Percentiles rank a stretch among this genome's conserved stretches.
Evolutionary conservation across 2,329 filamentous ascomycete species (phyloP).

Genomic region (Akanthomyces muscarius): DNA sequence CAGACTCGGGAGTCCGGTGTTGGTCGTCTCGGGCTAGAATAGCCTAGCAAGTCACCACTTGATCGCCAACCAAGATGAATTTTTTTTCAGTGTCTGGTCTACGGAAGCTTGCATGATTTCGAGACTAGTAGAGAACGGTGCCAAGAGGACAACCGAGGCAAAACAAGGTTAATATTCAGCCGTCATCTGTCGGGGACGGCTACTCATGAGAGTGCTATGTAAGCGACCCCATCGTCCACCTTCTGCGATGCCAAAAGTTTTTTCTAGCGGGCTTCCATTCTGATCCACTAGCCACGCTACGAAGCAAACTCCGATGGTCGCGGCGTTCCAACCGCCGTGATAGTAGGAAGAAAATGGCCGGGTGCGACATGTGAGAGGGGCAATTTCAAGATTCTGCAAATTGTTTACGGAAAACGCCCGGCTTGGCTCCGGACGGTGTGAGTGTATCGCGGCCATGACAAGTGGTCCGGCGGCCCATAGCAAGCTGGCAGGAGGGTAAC

Average conservation of each 20-base stretch:
- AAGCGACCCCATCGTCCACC: background rate
- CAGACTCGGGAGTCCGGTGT: background rate
- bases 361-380: background rate
- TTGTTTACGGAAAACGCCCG: background rate
- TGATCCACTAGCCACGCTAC: conserved; percentile 5
- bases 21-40: background rate
- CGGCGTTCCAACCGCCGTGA: background rate
- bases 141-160: background rate
- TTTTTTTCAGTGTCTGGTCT: background rate
- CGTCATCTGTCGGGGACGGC: background rate
- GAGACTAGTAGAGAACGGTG: background rate
- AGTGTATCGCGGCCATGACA: background rate
- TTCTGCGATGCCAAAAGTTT: background rate
- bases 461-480: background rate
- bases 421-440: background rate
- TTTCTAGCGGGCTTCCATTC: conserved; percentile 13
- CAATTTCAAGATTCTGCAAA: background rate
- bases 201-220: background rate
- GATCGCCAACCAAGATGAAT: background rate
- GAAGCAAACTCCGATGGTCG: background rate
- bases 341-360: background rate
- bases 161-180: background rate
- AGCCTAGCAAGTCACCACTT: background rate
- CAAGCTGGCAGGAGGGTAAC: background rate
- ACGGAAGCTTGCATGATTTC: too few species aligned